phyloP scores from a whole-genome alignment of 495 filamentous ascomycete genomes.

The Penicillium bialowiezense region DNA sequence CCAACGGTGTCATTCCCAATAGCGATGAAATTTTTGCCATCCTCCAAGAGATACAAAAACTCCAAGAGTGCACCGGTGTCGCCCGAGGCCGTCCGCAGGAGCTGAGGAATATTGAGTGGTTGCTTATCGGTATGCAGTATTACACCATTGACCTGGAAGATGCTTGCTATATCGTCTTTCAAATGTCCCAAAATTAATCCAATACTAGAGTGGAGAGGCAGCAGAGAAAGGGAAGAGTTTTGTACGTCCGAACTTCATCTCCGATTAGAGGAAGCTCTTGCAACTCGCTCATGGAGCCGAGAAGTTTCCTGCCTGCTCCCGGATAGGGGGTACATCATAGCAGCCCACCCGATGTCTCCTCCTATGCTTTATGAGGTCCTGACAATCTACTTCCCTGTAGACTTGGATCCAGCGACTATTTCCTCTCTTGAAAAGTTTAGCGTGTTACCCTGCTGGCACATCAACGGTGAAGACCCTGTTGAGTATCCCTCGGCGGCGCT shows the following conservation, averaged over 20 bases:
- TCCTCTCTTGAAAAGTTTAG: slow-evolving; percentile 2
- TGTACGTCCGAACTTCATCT: not conserved
- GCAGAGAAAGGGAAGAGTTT: slow-evolving; percentile 5
- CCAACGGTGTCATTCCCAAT: not conserved
- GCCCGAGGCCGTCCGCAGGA: slow-evolving; percentile 5
- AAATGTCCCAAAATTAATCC: not conserved
- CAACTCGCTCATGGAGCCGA: slow-evolving; percentile 2
- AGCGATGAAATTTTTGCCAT: slow-evolving; percentile 1
- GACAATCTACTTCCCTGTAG: slow-evolving; percentile 7
- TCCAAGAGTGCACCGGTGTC: not conserved
- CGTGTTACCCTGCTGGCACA: not conserved
- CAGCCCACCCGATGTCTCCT: slow-evolving; percentile 1
- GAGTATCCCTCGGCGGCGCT: slow-evolving; percentile 1
- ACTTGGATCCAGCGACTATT: not conserved
- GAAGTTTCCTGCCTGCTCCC: slow-evolving; percentile 1
- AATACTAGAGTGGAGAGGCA: slow-evolving; percentile 1
- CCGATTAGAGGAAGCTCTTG: slow-evolving; percentile 5
- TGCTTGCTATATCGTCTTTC: not conserved
- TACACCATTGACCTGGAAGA: not conserved
- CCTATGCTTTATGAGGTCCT: slow-evolving; percentile 8
- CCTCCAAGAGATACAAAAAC: slow-evolving; percentile 4
- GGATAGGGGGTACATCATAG: not conserved
- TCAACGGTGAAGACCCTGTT: slow-evolving; percentile 2
- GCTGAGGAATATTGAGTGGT: slow-evolving; percentile 2
- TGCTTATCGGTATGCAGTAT: slow-evolving; percentile 6